phyloP scores from a whole-genome alignment of 805 yeast species.

The Candida pseudoglaebosa region DNA sequence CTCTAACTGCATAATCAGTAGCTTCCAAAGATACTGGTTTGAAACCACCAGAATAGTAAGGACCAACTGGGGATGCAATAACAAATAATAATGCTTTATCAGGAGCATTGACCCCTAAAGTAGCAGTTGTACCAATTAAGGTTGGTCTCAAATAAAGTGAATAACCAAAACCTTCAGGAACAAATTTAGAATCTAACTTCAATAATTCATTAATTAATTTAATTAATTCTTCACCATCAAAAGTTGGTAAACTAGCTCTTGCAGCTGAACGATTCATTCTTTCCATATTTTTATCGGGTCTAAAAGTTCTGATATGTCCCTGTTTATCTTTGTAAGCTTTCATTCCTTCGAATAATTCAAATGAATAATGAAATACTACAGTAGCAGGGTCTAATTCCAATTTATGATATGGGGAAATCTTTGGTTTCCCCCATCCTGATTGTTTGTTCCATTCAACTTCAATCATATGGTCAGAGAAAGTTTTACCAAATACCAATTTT shows the following conservation, averaged over 20 bases:
- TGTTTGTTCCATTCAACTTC: constrained; percentile 75
- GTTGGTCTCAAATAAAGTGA: constrained; percentile 93
- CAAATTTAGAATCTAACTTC: constrained; percentile 67
- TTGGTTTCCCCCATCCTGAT: constrained; percentile 86
- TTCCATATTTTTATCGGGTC: constrained; percentile 88
- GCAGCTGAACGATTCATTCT: constrained; percentile 87
- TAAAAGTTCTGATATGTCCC: constrained; percentile 73
- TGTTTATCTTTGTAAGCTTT: constrained; percentile 75
- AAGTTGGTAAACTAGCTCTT: constrained; percentile 84
- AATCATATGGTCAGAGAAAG: constrained; percentile 87
- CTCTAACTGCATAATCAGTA: constrained; percentile 93
- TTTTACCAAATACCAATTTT: constrained; percentile 39
- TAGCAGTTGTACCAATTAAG: constrained; percentile 86
- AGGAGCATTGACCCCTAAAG: constrained; percentile 84
- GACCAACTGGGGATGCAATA: constrained; percentile 95
- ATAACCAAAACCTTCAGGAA: constrained; percentile 85
- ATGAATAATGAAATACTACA: constrained; percentile 90
- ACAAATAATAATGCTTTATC: constrained; percentile 77
- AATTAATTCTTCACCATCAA: constrained; percentile 73
- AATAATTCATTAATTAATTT: constrained; percentile 75
- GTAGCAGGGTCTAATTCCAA: constrained; percentile 80
- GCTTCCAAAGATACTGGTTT: constrained; percentile 94
- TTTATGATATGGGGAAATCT: constrained; percentile 79
- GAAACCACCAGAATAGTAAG: constrained; percentile 87
- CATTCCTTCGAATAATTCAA: constrained; percentile 93